Percentiles rank a stretch among this genome's conserved stretches.
phyloP scores from a whole-genome alignment of 345 rosid species.

The rapeseed (Brassica napus) region Da-Ae NC_063452.1:21595001-21595500 shows the following conservation, averaged over 20 bases:
- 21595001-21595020: neutral
- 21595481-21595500: slow-evolving; percentile 68
- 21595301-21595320: slow-evolving; percentile 40
- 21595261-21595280: slow-evolving; percentile 12
- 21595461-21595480: slow-evolving; percentile 69
- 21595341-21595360: slow-evolving; percentile 72
- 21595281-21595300: slow-evolving; percentile 14
- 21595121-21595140: neutral
- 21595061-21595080: neutral
- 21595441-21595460: slow-evolving; percentile 74
- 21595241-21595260: slow-evolving; percentile 10
- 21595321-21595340: slow-evolving; percentile 63
- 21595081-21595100: neutral
- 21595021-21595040: neutral
- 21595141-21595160: neutral
- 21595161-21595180: neutral
- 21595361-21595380: slow-evolving; percentile 81
- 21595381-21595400: slow-evolving; percentile 80
- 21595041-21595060: neutral
- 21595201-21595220: slow-evolving; percentile 10
- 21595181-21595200: neutral
- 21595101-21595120: neutral
- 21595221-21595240: slow-evolving; percentile 18
- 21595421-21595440: slow-evolving; percentile 71
- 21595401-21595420: slow-evolving; percentile 59